These are phyloP conservation scores for Fusarium haematococcum DNA, from an alignment of 2,329 filamentous ascomycete genomes.

Conservation along the genomic window DNA sequence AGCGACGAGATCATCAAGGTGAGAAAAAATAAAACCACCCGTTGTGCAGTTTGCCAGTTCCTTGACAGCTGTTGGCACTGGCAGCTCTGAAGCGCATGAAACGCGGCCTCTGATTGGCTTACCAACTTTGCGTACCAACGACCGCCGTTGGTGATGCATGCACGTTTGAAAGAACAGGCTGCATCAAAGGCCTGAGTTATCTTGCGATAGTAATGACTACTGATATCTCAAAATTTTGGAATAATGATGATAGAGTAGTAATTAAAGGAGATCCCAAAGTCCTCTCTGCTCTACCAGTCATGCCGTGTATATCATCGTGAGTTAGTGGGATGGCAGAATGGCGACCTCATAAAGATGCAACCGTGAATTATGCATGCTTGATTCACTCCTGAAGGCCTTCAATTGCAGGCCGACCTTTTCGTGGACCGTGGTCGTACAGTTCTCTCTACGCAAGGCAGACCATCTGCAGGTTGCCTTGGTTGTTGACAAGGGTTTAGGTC, in stretches of 20 bases:
- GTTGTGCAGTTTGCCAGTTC: conserved; percentile 10
- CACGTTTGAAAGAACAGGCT: neutral
- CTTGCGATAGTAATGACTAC: neutral
- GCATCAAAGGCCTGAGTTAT: no score
- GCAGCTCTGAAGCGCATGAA: neutral
- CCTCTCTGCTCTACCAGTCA: neutral
- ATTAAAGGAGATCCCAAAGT: neutral
- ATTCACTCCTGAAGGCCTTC: neutral
- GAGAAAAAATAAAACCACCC: neutral
- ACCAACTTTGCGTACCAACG: neutral
- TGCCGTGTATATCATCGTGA: neutral
- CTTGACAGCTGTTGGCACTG: conserved; percentile 12
- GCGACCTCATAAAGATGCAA: neutral
- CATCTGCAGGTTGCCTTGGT: conserved; percentile 9
- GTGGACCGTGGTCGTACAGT: neutral
- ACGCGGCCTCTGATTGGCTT: neutral
- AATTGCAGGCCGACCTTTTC: neutral
- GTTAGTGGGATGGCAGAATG: neutral
- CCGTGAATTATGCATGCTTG: neutral
- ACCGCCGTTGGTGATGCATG: neutral
- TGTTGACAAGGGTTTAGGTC: neutral
- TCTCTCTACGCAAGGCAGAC: neutral
- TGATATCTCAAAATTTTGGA: neutral
- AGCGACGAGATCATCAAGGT: neutral
- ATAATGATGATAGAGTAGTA: neutral